Evolutionary conservation across 192 early-diverging fungal genomes (phyloP).

Genomic region (Rhizoclosmatium globosum): DNA sequence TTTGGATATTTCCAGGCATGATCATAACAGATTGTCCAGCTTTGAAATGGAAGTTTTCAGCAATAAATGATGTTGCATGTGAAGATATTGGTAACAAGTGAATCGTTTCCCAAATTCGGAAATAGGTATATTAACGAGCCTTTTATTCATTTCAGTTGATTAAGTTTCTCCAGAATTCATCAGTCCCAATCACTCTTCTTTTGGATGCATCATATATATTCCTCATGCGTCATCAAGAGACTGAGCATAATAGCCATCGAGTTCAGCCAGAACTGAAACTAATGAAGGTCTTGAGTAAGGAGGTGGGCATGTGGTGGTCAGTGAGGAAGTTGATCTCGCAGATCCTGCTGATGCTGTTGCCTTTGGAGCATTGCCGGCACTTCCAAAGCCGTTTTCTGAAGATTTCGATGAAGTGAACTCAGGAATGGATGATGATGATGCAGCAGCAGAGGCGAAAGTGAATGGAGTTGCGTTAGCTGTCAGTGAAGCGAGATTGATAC

Average conservation of each 20-base stretch:
- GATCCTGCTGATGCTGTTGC: conserved; percentile 65
- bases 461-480: background rate
- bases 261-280: conserved; percentile 8
- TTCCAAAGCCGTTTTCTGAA: conserved; percentile 51
- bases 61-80: no score
- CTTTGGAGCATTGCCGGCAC: conserved; percentile 67
- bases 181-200: no score
- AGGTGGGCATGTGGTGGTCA: background rate
- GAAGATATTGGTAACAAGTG: no score
- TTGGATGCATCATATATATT: background rate
- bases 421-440: conserved; percentile 59
- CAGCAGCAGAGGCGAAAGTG: background rate
- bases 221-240: conserved; percentile 18
- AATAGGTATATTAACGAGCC: no score
- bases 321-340: conserved; percentile 66
- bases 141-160: no score
- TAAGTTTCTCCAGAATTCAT: no score
- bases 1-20: no score
- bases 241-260: background rate
- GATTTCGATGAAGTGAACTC: conserved; percentile 1
- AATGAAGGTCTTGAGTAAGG: conserved; percentile 13
- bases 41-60: no score
- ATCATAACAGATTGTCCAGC: no score
- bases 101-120: no score
- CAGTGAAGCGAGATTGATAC: background rate